Conservation (phyloP, 305 asterid genomes). For the Rubia tinctorum region DNA sequence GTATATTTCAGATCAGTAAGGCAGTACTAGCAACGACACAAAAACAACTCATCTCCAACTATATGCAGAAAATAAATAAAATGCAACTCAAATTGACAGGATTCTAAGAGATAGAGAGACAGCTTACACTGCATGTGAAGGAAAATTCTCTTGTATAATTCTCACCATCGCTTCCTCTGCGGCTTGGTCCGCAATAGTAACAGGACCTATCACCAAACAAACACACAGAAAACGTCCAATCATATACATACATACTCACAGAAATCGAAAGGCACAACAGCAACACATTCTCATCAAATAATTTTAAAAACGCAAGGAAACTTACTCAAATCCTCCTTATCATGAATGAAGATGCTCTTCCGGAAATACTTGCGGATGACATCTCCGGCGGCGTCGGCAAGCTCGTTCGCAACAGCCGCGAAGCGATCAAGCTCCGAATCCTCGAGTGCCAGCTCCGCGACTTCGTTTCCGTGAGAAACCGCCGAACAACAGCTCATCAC, state of each 20-base stretch:
- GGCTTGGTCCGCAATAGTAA: constrained; percentile 89
- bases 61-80: not conserved
- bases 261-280: not conserved
- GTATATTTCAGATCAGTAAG: not conserved
- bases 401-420: constrained; percentile 56
- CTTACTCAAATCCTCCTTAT: constrained; percentile 77
- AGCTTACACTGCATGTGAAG: constrained; percentile 90
- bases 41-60: not conserved
- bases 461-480: constrained; percentile 23
- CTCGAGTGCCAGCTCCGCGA: constrained; percentile 32
- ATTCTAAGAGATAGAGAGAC: no score
- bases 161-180: constrained; percentile 93
- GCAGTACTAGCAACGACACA: not conserved
- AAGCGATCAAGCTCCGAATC: constrained; percentile 55
- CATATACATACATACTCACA: not conserved
- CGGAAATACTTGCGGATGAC: constrained; percentile 85
- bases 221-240: not conserved
- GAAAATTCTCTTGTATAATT: constrained; percentile 61
- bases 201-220: constrained; percentile 61
- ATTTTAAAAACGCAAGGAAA: constrained; percentile 1
- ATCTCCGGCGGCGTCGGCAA: constrained; percentile 89
- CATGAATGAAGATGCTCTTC: constrained; percentile 64
- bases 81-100: not conserved
- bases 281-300: not conserved
- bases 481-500: constrained; percentile 38